Percentiles rank a stretch among this genome's conserved stretches.
These are phyloP conservation scores for Auricularia auricula-judae DNA, from an alignment of 768 basidiomycete species.

Conservation along the genomic window DNA sequence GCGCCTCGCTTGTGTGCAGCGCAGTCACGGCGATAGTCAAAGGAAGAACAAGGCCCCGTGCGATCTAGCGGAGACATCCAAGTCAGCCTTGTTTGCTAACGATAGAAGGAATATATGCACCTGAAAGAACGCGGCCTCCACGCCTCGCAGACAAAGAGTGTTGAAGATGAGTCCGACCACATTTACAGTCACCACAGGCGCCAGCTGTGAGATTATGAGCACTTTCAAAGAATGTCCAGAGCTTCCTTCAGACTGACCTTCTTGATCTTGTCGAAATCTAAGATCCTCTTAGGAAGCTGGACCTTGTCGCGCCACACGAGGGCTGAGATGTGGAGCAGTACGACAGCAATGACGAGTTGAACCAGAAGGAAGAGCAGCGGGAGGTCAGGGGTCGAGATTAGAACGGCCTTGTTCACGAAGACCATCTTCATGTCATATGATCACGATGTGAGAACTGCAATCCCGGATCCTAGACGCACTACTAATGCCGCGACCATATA, in stretches of 20 bases:
- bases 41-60: constrained; percentile 72
- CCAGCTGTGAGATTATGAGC: constrained; percentile 21
- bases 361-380: constrained; percentile 58
- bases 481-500: constrained; percentile 71
- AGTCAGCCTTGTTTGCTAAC: not conserved
- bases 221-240: not conserved
- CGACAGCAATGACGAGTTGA: constrained; percentile 59
- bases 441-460: constrained; percentile 3
- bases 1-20: constrained; percentile 40
- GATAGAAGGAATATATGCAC: constrained; percentile 20
- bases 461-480: constrained; percentile 30
- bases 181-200: constrained; percentile 56
- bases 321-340: constrained; percentile 47
- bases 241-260: not conserved
- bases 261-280: constrained; percentile 33
- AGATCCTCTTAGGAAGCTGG: constrained; percentile 47
- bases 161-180: constrained; percentile 72
- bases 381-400: constrained; percentile 53
- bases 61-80: constrained; percentile 42
- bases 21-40: constrained; percentile 69
- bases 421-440: constrained; percentile 30
- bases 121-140: constrained; percentile 77
- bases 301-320: constrained; percentile 31
- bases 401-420: constrained; percentile 62
- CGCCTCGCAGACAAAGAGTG: constrained; percentile 63